phyloP scores from a whole-genome alignment of 331 rosid genomes.

The Telfairia occidentalis region DNA sequence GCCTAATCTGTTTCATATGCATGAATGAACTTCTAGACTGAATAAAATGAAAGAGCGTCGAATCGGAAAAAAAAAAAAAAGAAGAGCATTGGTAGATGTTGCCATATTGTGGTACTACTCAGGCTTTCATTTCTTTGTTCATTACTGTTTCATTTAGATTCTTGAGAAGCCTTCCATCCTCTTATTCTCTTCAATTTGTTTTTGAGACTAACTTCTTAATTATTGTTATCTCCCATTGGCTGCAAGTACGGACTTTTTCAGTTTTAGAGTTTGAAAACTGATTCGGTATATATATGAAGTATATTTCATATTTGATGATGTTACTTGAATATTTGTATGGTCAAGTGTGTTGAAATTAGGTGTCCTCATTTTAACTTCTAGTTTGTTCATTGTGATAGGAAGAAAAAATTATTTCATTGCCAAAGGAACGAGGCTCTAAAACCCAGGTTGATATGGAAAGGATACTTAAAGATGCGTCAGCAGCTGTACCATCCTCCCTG shows the following conservation, averaged over 20 bases:
- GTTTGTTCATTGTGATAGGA: slow-evolving; percentile 34
- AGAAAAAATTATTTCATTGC: slow-evolving; percentile 33
- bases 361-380: background rate
- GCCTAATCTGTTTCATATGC: background rate
- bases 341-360: background rate
- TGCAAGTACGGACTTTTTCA: background rate
- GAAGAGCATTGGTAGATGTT: background rate
- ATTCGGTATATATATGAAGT: background rate
- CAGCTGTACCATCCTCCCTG: slow-evolving; percentile 44
- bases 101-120: background rate
- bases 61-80: background rate
- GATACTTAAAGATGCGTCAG: slow-evolving; percentile 43
- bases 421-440: slow-evolving; percentile 41
- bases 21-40: background rate
- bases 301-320: background rate
- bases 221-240: background rate
- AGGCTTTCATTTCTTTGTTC: background rate
- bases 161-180: background rate
- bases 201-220: background rate
- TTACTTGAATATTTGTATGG: background rate
- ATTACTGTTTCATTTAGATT: background rate
- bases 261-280: background rate
- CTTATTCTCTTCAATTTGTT: background rate
- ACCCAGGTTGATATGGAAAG: slow-evolving; percentile 44
- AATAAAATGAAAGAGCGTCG: background rate